phyloP scores from a whole-genome alignment of 768 basidiomycete species.

The Leucocoprinus birnbaumii region DNA sequence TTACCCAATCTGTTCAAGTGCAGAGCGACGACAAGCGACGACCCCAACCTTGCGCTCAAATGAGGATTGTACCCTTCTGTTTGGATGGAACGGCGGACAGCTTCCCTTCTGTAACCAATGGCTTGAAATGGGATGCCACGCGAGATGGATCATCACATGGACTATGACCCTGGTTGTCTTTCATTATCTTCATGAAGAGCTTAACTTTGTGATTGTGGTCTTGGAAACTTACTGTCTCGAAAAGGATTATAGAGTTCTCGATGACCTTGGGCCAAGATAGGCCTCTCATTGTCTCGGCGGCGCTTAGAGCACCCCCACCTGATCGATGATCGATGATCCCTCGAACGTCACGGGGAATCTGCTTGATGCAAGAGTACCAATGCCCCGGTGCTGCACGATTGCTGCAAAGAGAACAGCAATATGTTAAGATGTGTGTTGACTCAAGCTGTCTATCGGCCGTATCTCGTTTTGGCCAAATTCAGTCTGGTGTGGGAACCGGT shows the following conservation, averaged over 20 bases:
- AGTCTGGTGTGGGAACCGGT: conserved; percentile 6
- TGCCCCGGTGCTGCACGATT: not conserved
- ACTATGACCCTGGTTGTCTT: not conserved
- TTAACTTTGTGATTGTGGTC: too few relatives aligned
- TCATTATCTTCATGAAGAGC: not conserved
- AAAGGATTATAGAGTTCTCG: not conserved
- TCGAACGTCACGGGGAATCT: too few relatives aligned
- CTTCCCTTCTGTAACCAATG: not conserved
- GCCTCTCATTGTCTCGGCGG: too few relatives aligned
- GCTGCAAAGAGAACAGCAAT: not conserved
- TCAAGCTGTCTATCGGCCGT: not conserved
- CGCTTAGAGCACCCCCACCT: too few relatives aligned
- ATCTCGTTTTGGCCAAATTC: not conserved
- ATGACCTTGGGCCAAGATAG: too few relatives aligned
- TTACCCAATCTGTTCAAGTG: too few relatives aligned
- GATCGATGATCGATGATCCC: too few relatives aligned
- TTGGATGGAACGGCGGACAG: not conserved
- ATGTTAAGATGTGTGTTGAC: not conserved
- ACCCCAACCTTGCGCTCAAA: not conserved
- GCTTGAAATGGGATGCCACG: conserved; percentile 5
- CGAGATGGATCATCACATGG: not conserved
- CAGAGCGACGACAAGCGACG: too few relatives aligned
- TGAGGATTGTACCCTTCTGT: too few relatives aligned
- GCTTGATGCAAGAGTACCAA: not conserved
- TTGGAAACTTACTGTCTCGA: not conserved